A percentile compares a stretch with the other conserved stretches of the same genome.
phyloP scores from a whole-genome alignment of 1,284 basidiomycete species.

The Volvariella volvacea region DNA sequence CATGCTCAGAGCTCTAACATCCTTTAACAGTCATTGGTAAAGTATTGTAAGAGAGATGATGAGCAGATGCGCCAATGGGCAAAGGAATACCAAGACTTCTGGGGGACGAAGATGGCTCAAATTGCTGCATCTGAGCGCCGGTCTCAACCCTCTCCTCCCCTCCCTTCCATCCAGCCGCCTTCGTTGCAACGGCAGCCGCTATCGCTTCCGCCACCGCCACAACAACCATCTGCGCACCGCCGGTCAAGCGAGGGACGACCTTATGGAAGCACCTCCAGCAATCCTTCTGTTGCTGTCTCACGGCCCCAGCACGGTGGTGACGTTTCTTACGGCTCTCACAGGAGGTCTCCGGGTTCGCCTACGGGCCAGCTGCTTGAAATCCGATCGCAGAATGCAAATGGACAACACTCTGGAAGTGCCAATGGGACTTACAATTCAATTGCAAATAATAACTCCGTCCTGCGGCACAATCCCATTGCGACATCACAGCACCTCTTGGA shows the following conservation, averaged over 20 bases:
- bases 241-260: conserved; percentile 17
- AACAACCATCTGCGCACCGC: conserved; percentile 19
- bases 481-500: background rate
- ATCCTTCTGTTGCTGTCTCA: too few relatives aligned
- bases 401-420: background rate
- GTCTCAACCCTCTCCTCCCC: conserved; percentile 21
- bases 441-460: background rate
- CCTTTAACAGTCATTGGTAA: conserved; percentile 48
- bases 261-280: too few relatives aligned
- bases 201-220: conserved; percentile 7
- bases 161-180: conserved; percentile 11
- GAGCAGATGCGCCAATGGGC: conserved; percentile 47
- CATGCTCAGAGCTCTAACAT: conserved; percentile 4
- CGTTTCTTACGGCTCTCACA: background rate
- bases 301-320: background rate
- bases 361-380: background rate
- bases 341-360: background rate
- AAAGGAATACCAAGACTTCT: conserved; percentile 55
- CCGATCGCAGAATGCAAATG: background rate
- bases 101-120: conserved; percentile 50
- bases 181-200: conserved; percentile 10
- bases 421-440: background rate
- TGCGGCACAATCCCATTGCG: background rate
- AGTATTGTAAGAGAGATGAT: conserved; percentile 52
- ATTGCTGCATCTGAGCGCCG: conserved; percentile 28